These are phyloP conservation scores for Claviceps pusilla DNA, from an alignment of 2,329 filamentous ascomycete species.

Conservation along the genomic window DNA sequence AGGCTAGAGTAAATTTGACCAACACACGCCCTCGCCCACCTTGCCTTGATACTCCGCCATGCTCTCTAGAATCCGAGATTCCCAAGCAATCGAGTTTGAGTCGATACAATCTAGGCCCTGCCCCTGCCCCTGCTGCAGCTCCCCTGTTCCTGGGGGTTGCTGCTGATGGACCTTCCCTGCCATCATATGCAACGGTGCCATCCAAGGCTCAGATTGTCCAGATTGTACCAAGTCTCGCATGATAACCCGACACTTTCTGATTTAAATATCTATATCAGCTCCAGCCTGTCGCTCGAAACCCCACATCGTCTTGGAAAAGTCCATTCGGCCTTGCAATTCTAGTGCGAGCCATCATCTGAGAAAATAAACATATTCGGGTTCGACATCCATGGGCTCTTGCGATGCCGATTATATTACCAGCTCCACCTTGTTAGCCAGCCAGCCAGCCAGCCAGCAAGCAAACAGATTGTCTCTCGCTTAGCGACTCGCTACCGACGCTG, in stretches of 20 bases:
- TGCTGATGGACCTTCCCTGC: not conserved
- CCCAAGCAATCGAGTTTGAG: not conserved
- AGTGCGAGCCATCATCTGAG: not conserved
- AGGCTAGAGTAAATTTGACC: not conserved
- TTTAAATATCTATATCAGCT: constrained; percentile 1
- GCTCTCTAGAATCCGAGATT: constrained; percentile 4
- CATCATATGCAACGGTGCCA: not conserved
- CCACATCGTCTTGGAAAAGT: constrained; percentile 1
- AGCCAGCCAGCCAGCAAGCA: constrained; percentile 1
- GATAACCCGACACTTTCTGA: not conserved
- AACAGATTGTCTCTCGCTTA: constrained; percentile 6
- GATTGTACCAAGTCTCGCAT: constrained; percentile 1
- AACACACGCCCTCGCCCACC: not conserved
- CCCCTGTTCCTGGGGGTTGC: not conserved
- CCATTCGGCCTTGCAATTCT: not conserved
- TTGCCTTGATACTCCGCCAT: not conserved
- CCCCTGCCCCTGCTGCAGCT: not conserved
- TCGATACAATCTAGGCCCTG: constrained; percentile 1
- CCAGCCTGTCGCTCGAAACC: constrained; percentile 3
- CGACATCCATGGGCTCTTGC: not conserved
- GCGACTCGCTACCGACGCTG: not conserved
- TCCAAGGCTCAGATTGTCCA: constrained; percentile 4
- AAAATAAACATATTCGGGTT: not conserved
- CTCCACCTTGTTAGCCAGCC: not conserved
- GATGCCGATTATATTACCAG: constrained; percentile 4